Conservation (phyloP, 75 land plant genomes). For the Selaginella tamariscina region DNA sequence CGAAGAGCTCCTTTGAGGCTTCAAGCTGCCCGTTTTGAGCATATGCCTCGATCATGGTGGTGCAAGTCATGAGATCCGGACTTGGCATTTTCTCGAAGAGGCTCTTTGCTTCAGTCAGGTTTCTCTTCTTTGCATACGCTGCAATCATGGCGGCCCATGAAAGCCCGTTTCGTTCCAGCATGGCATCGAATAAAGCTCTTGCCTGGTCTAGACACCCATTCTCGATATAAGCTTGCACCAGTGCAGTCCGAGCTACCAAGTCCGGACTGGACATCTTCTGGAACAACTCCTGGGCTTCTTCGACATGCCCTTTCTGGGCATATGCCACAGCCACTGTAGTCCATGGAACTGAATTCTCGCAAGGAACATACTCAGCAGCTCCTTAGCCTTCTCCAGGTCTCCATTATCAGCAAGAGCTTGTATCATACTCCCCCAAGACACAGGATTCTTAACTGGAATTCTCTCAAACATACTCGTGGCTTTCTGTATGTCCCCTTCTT, state of each 20-base stretch:
- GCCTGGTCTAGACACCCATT: too few relatives aligned
- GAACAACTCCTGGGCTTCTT: too few relatives aligned
- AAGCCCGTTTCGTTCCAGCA: not conserved
- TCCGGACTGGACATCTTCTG: too few relatives aligned
- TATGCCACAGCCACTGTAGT: too few relatives aligned
- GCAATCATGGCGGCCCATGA: not conserved
- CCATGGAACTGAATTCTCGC: too few relatives aligned
- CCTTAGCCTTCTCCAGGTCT: not conserved
- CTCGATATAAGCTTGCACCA: too few relatives aligned
- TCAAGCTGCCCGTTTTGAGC: not conserved
- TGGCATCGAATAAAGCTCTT: not conserved
- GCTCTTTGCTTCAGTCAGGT: not conserved
- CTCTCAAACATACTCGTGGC: not conserved
- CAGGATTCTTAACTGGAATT: not conserved
- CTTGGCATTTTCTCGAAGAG: not conserved
- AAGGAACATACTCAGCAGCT: not conserved
- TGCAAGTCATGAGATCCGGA: not conserved
- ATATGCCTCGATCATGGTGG: slow-evolving; percentile 4
- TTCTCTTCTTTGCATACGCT: not conserved
- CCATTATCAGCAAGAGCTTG: not conserved
- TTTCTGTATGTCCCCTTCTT: not conserved
- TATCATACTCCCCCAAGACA: not conserved
- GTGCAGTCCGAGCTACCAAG: too few relatives aligned
- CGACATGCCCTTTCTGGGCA: too few relatives aligned
- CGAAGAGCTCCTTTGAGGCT: not conserved